Conservation (phyloP, 495 filamentous ascomycete species). For the Podospora australis region DNA sequence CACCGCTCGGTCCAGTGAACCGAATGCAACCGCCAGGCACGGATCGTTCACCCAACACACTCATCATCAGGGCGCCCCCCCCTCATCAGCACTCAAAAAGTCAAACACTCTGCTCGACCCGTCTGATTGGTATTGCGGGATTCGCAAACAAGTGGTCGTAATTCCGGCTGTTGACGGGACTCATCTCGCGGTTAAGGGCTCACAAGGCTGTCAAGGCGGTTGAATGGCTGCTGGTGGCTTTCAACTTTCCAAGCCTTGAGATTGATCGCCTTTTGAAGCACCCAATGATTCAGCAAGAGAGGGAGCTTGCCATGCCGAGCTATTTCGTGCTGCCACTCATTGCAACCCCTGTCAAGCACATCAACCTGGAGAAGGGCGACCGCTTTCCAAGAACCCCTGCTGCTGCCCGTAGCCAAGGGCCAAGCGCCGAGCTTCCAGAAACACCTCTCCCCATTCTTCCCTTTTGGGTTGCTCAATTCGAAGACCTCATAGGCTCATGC, state of each 20-base stretch:
- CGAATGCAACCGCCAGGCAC: conserved; percentile 11
- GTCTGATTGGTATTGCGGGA: conserved; percentile 6
- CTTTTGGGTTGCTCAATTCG: neutral
- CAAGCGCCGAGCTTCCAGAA: conserved; percentile 8
- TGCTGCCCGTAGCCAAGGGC: neutral
- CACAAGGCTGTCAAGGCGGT: conserved; percentile 8
- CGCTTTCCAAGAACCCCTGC: conserved; percentile 8
- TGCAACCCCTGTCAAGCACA: neutral
- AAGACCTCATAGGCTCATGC: too few relatives aligned
- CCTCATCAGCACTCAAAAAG: neutral
- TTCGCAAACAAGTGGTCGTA: conserved; percentile 6
- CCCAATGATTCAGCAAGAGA: conserved; percentile 16
- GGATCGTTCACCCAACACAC: neutral
- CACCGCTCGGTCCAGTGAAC: conserved; percentile 4
- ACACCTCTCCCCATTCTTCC: conserved; percentile 2
- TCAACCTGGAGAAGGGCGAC: neutral
- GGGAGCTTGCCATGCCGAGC: conserved; percentile 6
- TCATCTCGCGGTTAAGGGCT: conserved; percentile 9
- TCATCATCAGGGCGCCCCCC: neutral
- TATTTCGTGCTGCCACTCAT: neutral
- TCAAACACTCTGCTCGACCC: neutral
- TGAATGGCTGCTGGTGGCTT: conserved; percentile 11
- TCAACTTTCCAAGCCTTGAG: conserved; percentile 2
- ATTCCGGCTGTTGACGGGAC: conserved; percentile 15
- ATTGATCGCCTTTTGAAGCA: conserved; percentile 18